A percentile compares a stretch with the other conserved stretches of the same genome.
These are phyloP conservation scores for Petunia hybrid DNA, from an alignment of 305 asterid species.

Conservation along the genomic window DNA sequence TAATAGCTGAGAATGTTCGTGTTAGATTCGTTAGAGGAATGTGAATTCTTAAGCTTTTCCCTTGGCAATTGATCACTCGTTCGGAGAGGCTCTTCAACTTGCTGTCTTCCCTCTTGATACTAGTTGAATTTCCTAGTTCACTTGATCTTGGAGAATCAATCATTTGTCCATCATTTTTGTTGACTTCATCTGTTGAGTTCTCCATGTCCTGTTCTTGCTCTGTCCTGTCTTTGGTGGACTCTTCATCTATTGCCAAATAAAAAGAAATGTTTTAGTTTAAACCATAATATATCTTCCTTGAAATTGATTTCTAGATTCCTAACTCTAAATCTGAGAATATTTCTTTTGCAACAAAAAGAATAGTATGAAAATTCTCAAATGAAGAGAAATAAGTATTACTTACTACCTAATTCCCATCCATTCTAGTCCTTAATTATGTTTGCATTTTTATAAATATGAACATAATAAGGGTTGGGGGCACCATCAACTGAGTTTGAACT, in stretches of 20 bases:
- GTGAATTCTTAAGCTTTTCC: conserved; percentile 73
- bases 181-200: conserved; percentile 43
- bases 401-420: too few species aligned
- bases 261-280: not conserved
- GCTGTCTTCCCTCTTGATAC: conserved; percentile 49
- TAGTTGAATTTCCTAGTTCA: conserved; percentile 52
- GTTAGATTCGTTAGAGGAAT: conserved; percentile 89
- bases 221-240: conserved; percentile 48
- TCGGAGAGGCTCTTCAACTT: conserved; percentile 56
- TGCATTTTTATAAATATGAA: not conserved
- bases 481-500: too few species aligned
- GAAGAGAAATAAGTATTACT: not conserved
- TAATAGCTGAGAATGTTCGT: conserved; percentile 74
- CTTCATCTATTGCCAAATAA: conserved; percentile 60
- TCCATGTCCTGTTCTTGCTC: conserved; percentile 62
- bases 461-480: not conserved
- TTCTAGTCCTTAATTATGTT: too few species aligned
- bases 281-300: not conserved
- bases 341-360: not conserved
- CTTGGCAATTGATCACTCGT: conserved; percentile 55
- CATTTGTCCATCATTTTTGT: conserved; percentile 38
- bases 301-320: not conserved
- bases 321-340: not conserved
- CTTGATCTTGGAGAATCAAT: conserved; percentile 49
- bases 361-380: not conserved